phyloP scores from a whole-genome alignment of 768 basidiomycete species.

The Suillus lakei region DNA sequence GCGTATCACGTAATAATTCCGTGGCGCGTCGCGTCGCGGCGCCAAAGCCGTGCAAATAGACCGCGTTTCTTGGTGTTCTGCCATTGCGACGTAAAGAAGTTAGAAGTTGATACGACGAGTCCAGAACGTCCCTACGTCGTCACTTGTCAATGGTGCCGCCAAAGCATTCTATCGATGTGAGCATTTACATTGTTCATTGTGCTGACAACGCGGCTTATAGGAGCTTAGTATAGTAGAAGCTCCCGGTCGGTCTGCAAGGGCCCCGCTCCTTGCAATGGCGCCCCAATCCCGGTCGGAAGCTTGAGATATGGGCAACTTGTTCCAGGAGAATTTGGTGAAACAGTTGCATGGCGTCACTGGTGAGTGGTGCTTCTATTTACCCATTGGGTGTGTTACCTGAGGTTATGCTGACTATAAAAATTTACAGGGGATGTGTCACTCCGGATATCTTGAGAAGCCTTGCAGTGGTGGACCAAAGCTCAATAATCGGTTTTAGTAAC shows the following conservation, averaged over 20 bases:
- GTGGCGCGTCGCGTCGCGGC: constrained; percentile 28
- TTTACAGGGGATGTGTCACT: constrained; percentile 72
- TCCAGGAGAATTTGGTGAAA: constrained; percentile 56
- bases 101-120: not conserved
- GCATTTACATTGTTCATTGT: constrained; percentile 7
- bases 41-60: constrained; percentile 27
- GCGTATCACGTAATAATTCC: constrained; percentile 21
- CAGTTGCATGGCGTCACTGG: constrained; percentile 81
- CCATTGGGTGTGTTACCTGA: not conserved
- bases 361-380: constrained; percentile 35
- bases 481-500: constrained; percentile 53
- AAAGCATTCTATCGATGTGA: constrained; percentile 37
- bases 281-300: constrained; percentile 54
- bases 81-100: not conserved
- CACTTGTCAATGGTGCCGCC: constrained; percentile 16
- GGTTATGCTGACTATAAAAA: constrained; percentile 5
- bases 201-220: constrained; percentile 10
- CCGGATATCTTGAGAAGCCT: constrained; percentile 56
- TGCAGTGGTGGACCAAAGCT: constrained; percentile 45
- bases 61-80: not conserved
- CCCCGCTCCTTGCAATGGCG: constrained; percentile 59
- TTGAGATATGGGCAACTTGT: constrained; percentile 67
- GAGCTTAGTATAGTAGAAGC: constrained; percentile 70
- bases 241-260: constrained; percentile 72
- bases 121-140: not conserved